A percentile compares a stretch with the other conserved stretches of the same genome.
Conservation (phyloP, 306 rosid genomes). For the Psophocarpus tetragonolobus region DNA sequence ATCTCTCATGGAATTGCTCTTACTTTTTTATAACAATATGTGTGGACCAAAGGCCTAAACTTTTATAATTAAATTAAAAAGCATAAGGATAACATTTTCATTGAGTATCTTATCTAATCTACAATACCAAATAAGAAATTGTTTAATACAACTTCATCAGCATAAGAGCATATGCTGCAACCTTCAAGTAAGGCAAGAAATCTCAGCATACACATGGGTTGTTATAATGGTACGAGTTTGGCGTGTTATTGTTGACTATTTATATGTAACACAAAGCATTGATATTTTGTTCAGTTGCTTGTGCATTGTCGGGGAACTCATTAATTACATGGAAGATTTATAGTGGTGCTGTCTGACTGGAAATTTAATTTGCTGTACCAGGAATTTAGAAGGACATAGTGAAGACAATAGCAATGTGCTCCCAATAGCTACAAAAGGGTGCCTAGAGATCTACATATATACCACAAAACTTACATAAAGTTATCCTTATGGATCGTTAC, state of each 20-base stretch:
- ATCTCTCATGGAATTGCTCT: too few species aligned
- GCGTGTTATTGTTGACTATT: not conserved
- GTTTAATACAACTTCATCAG: not conserved
- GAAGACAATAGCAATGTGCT: not conserved
- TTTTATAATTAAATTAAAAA: not conserved
- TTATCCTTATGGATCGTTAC: too few species aligned
- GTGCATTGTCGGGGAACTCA: conserved; percentile 31
- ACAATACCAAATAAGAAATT: not conserved
- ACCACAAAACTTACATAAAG: not conserved
- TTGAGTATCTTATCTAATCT: not conserved
- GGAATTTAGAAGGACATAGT: not conserved
- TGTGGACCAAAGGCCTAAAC: not conserved
- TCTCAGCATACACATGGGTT: conserved; percentile 44
- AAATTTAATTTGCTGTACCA: conserved; percentile 22
- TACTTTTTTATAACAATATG: too few species aligned
- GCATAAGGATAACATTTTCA: not conserved
- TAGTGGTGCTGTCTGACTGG: conserved; percentile 35
- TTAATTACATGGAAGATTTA: conserved; percentile 7
- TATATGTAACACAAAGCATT: conserved; percentile 25
- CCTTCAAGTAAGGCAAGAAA: conserved; percentile 36
- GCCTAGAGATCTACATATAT: not conserved
- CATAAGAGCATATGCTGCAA: conserved; percentile 32
- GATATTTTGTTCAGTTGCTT: conserved; percentile 1
- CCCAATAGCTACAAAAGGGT: not conserved
- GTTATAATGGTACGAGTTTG: not conserved